phyloP scores from a whole-genome alignment of 331 rosid genomes.

The Quercus tomentella region DNA sequence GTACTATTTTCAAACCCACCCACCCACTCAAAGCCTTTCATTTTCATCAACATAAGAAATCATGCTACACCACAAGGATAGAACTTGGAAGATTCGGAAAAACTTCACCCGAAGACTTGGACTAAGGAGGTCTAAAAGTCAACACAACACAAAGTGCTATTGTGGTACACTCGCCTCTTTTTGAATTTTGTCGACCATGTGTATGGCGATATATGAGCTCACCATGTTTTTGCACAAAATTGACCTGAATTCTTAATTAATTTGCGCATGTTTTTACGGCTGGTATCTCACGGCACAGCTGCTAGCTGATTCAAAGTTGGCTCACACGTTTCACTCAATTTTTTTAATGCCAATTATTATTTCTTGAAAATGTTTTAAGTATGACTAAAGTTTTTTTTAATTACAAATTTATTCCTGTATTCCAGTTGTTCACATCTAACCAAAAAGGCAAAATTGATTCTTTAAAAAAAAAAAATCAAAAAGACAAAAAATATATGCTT shows the following conservation, averaged over 20 bases:
- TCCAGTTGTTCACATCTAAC: no score
- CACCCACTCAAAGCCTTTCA: no score
- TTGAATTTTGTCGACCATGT: not conserved
- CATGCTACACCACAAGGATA: not conserved
- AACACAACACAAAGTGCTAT: conserved; percentile 1
- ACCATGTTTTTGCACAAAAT: not conserved
- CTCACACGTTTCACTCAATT: not conserved
- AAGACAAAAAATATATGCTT: no score
- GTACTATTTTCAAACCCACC: not conserved
- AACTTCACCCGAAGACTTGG: not conserved
- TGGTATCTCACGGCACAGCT: not conserved
- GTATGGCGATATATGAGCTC: not conserved
- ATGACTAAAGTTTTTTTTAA: no score
- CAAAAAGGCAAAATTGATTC: no score
- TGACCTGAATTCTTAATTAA: not conserved
- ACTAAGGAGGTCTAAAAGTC: not conserved
- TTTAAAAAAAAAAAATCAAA: no score
- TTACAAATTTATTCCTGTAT: no score
- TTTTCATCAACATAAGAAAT: not conserved
- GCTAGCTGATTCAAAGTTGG: not conserved
- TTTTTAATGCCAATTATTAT: no score
- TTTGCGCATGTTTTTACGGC: not conserved
- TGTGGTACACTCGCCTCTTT: not conserved
- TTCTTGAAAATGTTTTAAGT: no score
- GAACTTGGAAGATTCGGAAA: not conserved